Conservation (phyloP, 2,329 filamentous ascomycete genomes). For the Endoconidiophora laricicola region DNA sequence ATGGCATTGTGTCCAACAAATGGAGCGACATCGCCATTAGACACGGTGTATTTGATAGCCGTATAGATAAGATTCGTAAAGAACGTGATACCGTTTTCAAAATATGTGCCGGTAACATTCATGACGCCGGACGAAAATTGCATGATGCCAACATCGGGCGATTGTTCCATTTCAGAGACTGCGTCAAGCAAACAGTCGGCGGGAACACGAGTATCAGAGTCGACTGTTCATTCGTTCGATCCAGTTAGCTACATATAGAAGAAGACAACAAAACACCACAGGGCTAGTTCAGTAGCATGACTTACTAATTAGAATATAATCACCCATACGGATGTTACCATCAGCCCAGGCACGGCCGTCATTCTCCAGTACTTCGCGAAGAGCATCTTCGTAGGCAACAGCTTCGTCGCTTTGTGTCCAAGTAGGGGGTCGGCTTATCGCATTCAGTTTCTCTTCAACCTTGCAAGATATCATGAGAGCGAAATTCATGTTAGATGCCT, state of each 20-base stretch:
- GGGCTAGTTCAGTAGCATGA: background rate
- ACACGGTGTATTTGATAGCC: slow-evolving; percentile 60
- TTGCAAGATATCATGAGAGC: slow-evolving; percentile 50
- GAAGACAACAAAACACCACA: background rate
- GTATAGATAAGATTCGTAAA: slow-evolving; percentile 62
- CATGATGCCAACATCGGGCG: slow-evolving; percentile 61
- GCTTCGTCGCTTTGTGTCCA: slow-evolving; percentile 58
- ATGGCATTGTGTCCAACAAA: slow-evolving; percentile 72
- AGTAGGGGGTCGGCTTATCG: slow-evolving; percentile 36
- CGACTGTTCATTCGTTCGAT: slow-evolving; percentile 24
- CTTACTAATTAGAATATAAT: slow-evolving; percentile 47
- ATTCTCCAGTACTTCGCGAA: slow-evolving; percentile 50
- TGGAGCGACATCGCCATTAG: slow-evolving; percentile 59
- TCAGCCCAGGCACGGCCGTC: slow-evolving; percentile 63
- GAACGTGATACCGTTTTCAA: slow-evolving; percentile 54
- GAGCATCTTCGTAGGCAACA: slow-evolving; percentile 44
- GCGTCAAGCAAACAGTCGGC: slow-evolving; percentile 62
- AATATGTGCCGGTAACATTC: slow-evolving; percentile 60
- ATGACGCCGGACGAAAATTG: slow-evolving; percentile 65
- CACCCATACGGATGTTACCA: slow-evolving; percentile 71
- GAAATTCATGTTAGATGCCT: slow-evolving; percentile 61
- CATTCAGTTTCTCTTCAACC: slow-evolving; percentile 51
- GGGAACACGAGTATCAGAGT: slow-evolving; percentile 66
- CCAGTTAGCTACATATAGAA: background rate
- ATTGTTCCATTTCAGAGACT: slow-evolving; percentile 68